Evolutionary conservation across 2,329 filamentous ascomycete genomes (phyloP), one percentile per base, ranked within the genome.

Genomic region (Paecilomyces fulvus): DNA sequence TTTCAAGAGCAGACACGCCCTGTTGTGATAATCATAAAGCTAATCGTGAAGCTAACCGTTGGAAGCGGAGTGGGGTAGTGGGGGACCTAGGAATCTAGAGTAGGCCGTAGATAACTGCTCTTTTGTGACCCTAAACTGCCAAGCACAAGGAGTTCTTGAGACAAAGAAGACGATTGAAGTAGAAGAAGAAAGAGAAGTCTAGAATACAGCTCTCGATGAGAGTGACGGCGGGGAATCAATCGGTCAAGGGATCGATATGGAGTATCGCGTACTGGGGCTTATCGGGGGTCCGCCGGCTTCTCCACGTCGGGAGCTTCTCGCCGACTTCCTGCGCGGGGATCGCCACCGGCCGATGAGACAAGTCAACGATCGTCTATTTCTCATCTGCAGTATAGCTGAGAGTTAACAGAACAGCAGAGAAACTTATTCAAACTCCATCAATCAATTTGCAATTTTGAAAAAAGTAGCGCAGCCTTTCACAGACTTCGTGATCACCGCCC

Each of bases 261-360:
- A 28, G 4, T 28, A 28, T 28, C 25, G 25, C 25, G 61, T 52
- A 53, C 25, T 56, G n/a, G 12, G 25, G 28, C 52, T 57, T 51
- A 50, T 51, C 52, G 31, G 25, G 25, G 30, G 50, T 23, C n/a
- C 21, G 28, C 51, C 33, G 33, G 33, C n/a, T 17, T 43, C 37
- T 20, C 37, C 46, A 33, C 25, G 43, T 23, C 23, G 17, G 50
- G 12, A 30, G 46, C 17, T 52, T 33, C 6, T 21, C 23, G 30
- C 23, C 3, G 28, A 50, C 21, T 25, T 52, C 10, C 50, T n/a
- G 25, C 25, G 63, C 71, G 71, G 71, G 65, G 70, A 71, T 74
- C 71, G 71, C 70, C 72, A 71, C 67, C 46, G 53, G 65, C 70
- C 70, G 70, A 70, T 59, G 56, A 14, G 31, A 54, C 25, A 28